phyloP scores from a whole-genome alignment of 2,329 filamentous ascomycete genomes.

The Calonectria hongkongensis region DNA sequence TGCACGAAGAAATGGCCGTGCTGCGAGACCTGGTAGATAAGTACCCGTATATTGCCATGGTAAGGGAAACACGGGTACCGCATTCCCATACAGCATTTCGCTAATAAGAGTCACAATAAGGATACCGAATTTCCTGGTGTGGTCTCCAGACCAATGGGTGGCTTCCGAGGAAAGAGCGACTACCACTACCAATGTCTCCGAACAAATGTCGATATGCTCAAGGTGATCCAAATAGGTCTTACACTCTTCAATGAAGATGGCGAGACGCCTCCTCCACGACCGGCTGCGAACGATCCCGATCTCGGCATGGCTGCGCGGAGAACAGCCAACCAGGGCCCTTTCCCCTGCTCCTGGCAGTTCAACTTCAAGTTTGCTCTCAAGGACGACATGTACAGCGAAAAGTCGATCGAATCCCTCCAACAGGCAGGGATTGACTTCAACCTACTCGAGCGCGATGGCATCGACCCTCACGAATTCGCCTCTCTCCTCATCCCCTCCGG shows the following conservation, averaged over 20 bases:
- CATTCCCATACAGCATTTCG: slow-evolving; percentile 18
- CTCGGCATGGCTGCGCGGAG: slow-evolving; percentile 61
- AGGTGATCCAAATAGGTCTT: slow-evolving; percentile 97
- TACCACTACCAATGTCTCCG: slow-evolving; percentile 99
- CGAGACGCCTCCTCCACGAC: slow-evolving; percentile 85
- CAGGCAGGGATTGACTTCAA: slow-evolving; percentile 95
- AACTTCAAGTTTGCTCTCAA: slow-evolving; percentile 98
- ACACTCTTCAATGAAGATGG: slow-evolving; percentile 95
- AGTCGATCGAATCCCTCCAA: slow-evolving; percentile 92
- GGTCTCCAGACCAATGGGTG: slow-evolving; percentile 94
- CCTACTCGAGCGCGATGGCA: slow-evolving; percentile 89
- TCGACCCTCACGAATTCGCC: slow-evolving; percentile 92
- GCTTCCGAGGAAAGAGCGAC: slow-evolving; percentile 95
- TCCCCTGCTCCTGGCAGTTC: slow-evolving; percentile 98
- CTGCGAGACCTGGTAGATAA: slow-evolving; percentile 89
- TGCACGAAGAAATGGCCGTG: slow-evolving; percentile 92
- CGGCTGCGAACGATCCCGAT: slow-evolving; percentile 67
- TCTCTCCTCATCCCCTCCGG: slow-evolving; percentile 93
- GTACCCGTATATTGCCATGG: slow-evolving; percentile 98
- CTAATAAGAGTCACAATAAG: slow-evolving; percentile 66
- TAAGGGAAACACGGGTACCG: slow-evolving; percentile 66
- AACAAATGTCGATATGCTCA: slow-evolving; percentile 97
- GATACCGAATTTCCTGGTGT: slow-evolving; percentile 99
- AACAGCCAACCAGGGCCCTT: slow-evolving; percentile 67
- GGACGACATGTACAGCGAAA: slow-evolving; percentile 98